Base-by-base conservation (phyloP, 768 basidiomycete genomes). In the Lactarius sp. region DNA sequence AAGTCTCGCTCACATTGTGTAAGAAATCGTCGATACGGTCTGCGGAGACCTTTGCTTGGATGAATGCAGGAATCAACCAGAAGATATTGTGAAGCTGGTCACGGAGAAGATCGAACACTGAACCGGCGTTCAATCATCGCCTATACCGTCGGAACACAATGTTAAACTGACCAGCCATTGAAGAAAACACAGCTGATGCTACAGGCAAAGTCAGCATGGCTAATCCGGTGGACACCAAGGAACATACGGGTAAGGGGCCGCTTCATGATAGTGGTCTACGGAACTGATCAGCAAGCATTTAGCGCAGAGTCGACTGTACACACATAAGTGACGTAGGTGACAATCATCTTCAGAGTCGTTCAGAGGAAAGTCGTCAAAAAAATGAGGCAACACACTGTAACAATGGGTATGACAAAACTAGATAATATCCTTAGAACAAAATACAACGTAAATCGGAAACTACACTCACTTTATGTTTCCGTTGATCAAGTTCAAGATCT, bases 61-160 rank as follows among this genome's bases (percentile, higher is more conserved):
- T 70, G 41, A 74, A 42, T 37, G 36, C 14, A 12, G 73, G 71
- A 3, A 73, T 54, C 52, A 69, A 50, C 62, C 46, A 71, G 51
- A 72, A 72, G 16, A 68, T 59, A n/a, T 22, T 36, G 61, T 69
- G 69, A 50, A 72, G 68, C 50, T 75, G 74, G n/a, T 72, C 73
- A 41, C 75, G 72, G 54, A 80, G 61, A 51, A 77, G 68, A 56
- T 78, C 78, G 64, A 80, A 80, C 6, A 79, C 78, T 75, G 41
- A 22, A 52, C 16, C 31, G 18, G 31, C 2, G 20, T 49, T 13
- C 37, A 36, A 46, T 37, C 20, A 51, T 41, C 34, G 22, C 5
- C 20, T 9, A 41, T 34, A 14, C 3, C 39, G 33, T n/a, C 10
- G 13, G 8, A 18, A 60, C 9, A 46, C 20, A n/a, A 27, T 5